phyloP scores from a whole-genome alignment of 805 yeast genomes.

The Candida vaughaniae region DNA sequence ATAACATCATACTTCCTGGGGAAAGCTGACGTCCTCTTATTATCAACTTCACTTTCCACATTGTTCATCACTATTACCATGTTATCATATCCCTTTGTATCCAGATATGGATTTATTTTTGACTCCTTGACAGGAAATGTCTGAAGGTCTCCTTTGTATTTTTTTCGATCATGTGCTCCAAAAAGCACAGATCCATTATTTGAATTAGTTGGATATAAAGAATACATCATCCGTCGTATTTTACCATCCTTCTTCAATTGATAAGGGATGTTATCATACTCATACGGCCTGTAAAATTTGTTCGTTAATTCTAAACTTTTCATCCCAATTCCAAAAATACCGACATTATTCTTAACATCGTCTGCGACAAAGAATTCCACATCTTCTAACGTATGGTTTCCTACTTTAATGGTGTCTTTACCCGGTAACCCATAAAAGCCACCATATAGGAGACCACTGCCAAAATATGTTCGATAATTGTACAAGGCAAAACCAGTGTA shows the following conservation, averaged over 20 bases:
- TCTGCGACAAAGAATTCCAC: slow-evolving; percentile 75
- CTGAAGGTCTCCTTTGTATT: too few species aligned
- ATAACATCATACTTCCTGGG: too few species aligned
- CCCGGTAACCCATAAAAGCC: slow-evolving; percentile 2
- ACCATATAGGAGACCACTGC: neutral
- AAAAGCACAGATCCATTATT: slow-evolving; percentile 32
- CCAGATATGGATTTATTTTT: too few species aligned
- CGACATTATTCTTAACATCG: slow-evolving; percentile 46
- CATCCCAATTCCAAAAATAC: slow-evolving; percentile 69
- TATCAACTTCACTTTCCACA: too few species aligned
- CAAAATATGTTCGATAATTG: neutral
- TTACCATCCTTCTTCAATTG: slow-evolving; percentile 29
- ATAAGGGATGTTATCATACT: slow-evolving; percentile 26
- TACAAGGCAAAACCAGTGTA: neutral
- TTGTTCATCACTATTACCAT: too few species aligned
- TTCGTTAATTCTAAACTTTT: slow-evolving; percentile 51
- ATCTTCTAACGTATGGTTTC: slow-evolving; percentile 32
- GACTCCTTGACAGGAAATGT: too few species aligned
- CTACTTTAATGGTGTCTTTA: neutral
- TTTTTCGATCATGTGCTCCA: slow-evolving; percentile 32
- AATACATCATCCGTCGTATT: slow-evolving; percentile 30
- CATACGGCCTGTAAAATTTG: slow-evolving; percentile 13
- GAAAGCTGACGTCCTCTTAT: too few species aligned
- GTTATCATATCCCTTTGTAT: too few species aligned
- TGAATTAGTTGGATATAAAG: slow-evolving; percentile 21